Percentiles rank a stretch among this genome's conserved stretches.
These are phyloP conservation scores for Euphorbia lathyris DNA, from an alignment of 345 rosid genomes.

Conservation along the genomic window DNA sequence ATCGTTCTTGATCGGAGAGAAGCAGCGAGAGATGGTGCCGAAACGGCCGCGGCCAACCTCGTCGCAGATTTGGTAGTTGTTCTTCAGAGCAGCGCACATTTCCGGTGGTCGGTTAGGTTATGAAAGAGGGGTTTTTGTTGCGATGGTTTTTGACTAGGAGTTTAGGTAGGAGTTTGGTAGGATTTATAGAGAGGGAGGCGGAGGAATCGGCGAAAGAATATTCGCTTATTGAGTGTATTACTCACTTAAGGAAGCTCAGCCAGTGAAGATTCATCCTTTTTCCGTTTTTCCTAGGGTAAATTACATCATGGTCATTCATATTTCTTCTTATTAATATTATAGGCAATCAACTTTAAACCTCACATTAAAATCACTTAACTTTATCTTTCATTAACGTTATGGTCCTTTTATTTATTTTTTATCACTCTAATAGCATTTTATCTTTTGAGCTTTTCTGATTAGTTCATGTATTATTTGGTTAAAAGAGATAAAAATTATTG, in stretches of 20 bases:
- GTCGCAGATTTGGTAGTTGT: slow-evolving; percentile 26
- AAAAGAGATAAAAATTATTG: too few relatives aligned
- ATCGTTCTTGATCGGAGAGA: slow-evolving; percentile 10
- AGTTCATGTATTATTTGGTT: too few relatives aligned
- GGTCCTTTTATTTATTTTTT: too few relatives aligned
- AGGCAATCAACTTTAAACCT: too few relatives aligned
- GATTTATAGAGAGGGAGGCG: background rate
- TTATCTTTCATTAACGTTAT: too few relatives aligned
- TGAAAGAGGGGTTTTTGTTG: background rate
- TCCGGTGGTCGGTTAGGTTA: too few relatives aligned
- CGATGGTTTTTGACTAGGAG: background rate
- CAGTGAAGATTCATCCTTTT: slow-evolving; percentile 13
- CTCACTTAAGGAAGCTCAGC: background rate
- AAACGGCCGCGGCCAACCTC: slow-evolving; percentile 38
- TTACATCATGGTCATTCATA: too few relatives aligned
- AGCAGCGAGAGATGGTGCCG: slow-evolving; percentile 28
- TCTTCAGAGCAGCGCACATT: slow-evolving; percentile 19
- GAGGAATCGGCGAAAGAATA: slow-evolving; percentile 19
- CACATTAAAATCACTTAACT: too few relatives aligned
- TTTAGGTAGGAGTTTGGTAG: background rate
- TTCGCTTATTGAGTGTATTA: slow-evolving; percentile 12
- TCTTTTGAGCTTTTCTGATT: too few relatives aligned
- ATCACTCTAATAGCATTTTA: too few relatives aligned
- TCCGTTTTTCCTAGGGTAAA: too few relatives aligned
- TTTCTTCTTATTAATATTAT: too few relatives aligned